phyloP scores from a whole-genome alignment of 495 filamentous ascomycete genomes.

The Penicillium antarcticum region DNA sequence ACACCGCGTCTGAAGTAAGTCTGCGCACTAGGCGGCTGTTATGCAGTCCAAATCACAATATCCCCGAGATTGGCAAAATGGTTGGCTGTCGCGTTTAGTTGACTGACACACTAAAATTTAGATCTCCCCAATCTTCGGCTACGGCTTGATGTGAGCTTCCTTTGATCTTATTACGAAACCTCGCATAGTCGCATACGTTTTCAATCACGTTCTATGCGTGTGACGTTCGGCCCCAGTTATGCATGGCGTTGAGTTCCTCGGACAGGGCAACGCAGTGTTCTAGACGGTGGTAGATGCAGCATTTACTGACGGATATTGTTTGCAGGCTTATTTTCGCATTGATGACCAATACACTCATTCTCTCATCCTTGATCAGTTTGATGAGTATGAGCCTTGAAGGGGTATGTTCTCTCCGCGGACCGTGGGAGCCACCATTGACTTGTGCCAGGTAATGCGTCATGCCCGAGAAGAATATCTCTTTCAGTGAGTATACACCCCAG shows the following conservation, averaged over 20 bases:
- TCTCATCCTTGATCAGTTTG: constrained; percentile 87
- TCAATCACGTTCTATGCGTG: constrained; percentile 34
- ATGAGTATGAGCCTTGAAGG: constrained; percentile 86
- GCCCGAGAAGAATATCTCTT: constrained; percentile 80
- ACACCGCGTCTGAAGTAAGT: constrained; percentile 48
- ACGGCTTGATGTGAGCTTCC: constrained; percentile 40
- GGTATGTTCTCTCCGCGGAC: constrained; percentile 47
- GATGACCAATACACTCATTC: constrained; percentile 85
- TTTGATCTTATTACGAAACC: constrained; percentile 19
- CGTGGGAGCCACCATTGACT: constrained; percentile 3
- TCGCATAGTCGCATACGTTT: constrained; percentile 26
- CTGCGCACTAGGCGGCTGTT: constrained; percentile 28
- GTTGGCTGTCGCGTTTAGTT: constrained; percentile 42
- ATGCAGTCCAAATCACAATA: constrained; percentile 30
- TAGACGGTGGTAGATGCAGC: neutral
- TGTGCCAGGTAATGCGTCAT: constrained; percentile 54
- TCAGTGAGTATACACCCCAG: constrained; percentile 50
- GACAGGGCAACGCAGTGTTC: neutral
- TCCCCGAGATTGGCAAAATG: constrained; percentile 34
- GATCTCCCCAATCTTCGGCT: constrained; percentile 48
- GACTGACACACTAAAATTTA: constrained; percentile 40
- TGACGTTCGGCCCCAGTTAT: constrained; percentile 10
- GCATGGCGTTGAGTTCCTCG: neutral
- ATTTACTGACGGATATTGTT: constrained; percentile 12
- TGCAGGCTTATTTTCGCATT: constrained; percentile 70